Evolutionary conservation across 2,329 filamentous ascomycete genomes (phyloP).

Genomic region (Corniculantispora saksenae): DNA sequence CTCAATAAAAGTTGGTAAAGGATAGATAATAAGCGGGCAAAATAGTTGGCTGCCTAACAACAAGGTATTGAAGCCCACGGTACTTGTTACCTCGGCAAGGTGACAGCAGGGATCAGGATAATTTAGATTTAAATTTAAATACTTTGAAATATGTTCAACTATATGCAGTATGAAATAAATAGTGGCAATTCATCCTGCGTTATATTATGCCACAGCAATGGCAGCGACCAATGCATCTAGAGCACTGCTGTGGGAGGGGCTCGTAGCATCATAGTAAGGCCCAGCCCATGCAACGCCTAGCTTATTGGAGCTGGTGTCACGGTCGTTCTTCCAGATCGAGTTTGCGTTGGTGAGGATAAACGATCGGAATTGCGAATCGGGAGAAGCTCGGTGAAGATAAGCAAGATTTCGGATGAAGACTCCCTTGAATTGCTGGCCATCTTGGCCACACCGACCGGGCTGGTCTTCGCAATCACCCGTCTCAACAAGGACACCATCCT

Average conservation of each 20-base stretch:
- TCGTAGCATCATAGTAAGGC: conserved; percentile 52
- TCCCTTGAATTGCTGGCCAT: conserved; percentile 70
- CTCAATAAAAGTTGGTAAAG: no score
- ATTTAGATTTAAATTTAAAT: no score
- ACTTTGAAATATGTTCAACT: neutral
- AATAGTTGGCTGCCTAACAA: no score
- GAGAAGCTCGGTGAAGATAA: conserved; percentile 54
- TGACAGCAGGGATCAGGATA: no score
- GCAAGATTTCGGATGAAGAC: conserved; percentile 67
- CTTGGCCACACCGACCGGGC: conserved; percentile 42
- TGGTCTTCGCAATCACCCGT: conserved; percentile 37
- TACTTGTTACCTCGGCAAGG: no score
- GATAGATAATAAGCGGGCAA: no score
- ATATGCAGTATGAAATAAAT: neutral
- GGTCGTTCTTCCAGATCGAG: conserved; percentile 63
- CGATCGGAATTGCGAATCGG: conserved; percentile 48
- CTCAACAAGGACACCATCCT: conserved; percentile 47
- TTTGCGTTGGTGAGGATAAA: conserved; percentile 65
- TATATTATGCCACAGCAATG: conserved; percentile 37
- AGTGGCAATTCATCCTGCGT: neutral
- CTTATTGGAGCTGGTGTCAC: conserved; percentile 45
- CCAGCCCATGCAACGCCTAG: conserved; percentile 68
- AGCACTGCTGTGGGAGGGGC: conserved; percentile 64
- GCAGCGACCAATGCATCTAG: conserved; percentile 69
- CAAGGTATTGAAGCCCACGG: no score